A percentile compares a stretch with the other conserved stretches of the same genome.
Evolutionary conservation across 768 basidiomycete species (phyloP).

Genomic region (Kwoniella heveanensis): DNA sequence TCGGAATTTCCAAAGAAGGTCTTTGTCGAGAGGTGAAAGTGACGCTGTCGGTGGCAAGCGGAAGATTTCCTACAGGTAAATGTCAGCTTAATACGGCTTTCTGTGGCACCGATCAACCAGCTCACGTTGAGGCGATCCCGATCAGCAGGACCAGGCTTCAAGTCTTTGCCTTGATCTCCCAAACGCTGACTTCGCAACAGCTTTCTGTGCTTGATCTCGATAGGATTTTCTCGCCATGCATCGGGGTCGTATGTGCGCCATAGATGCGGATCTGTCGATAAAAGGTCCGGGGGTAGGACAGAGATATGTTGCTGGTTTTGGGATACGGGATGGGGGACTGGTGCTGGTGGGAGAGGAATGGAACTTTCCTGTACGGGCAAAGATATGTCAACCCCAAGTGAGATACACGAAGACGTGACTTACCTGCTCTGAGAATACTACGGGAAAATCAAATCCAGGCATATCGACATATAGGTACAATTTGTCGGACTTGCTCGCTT

Average conservation of each 20-base stretch:
- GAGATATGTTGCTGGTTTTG: constrained; percentile 35
- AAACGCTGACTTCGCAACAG: constrained; percentile 92
- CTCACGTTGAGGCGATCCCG: constrained; percentile 87
- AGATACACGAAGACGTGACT: constrained; percentile 41
- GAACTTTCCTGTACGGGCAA: constrained; percentile 39
- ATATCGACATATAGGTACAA: constrained; percentile 95
- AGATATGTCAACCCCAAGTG: neutral
- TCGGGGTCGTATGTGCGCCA: constrained; percentile 94
- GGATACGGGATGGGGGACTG: constrained; percentile 35
- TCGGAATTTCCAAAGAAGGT: constrained; percentile 98
- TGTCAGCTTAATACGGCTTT: neutral
- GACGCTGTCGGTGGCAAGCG: constrained; percentile 85
- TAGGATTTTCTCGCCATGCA: constrained; percentile 85
- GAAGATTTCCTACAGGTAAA: constrained; percentile 70
- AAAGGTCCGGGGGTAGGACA: constrained; percentile 57
- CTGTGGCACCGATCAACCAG: neutral
- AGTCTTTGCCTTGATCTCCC: constrained; percentile 88
- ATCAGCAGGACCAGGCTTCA: constrained; percentile 95
- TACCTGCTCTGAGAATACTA: constrained; percentile 89
- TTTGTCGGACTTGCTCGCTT: constrained; percentile 86
- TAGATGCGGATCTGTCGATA: constrained; percentile 67
- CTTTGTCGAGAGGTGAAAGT: constrained; percentile 88
- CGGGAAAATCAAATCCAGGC: constrained; percentile 94
- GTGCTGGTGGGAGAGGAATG: constrained; percentile 47
- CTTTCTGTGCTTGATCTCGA: constrained; percentile 93